phyloP scores from a whole-genome alignment of 1,139 yeast species.

The Candida albicans region DNA sequence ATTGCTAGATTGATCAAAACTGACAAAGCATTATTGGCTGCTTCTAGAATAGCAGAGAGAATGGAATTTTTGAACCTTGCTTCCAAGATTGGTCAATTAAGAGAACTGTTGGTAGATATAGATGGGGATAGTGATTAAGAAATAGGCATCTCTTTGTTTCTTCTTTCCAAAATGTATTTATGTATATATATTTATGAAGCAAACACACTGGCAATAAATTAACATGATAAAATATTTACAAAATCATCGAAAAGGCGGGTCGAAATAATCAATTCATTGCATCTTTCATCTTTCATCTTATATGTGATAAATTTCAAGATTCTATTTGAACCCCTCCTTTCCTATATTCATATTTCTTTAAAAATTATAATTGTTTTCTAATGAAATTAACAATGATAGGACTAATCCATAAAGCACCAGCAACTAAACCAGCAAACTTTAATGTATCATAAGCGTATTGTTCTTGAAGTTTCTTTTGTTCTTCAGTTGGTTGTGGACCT shows the following conservation, averaged over 20 bases:
- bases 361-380: slow-evolving; percentile 51
- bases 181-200: not conserved
- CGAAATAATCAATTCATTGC: too few relatives aligned
- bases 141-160: not conserved
- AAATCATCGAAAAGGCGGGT: too few relatives aligned
- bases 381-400: slow-evolving; percentile 65
- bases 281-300: too few relatives aligned
- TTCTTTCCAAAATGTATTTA: not conserved
- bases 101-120: slow-evolving; percentile 49
- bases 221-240: too few relatives aligned
- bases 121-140: slow-evolving; percentile 20
- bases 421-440: slow-evolving; percentile 65
- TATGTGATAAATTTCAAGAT: too few relatives aligned
- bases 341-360: not conserved
- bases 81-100: slow-evolving; percentile 60
- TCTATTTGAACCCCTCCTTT: too few relatives aligned
- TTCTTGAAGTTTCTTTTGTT: slow-evolving; percentile 74
- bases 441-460: slow-evolving; percentile 67
- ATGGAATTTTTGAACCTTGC: slow-evolving; percentile 68
- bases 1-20: slow-evolving; percentile 68
- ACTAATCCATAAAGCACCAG: slow-evolving; percentile 76
- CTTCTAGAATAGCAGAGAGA: slow-evolving; percentile 79
- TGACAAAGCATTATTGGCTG: slow-evolving; percentile 81
- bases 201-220: too few relatives aligned
- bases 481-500: slow-evolving; percentile 73